phyloP scores from a whole-genome alignment of 2,329 filamentous ascomycete genomes.

The Ustilaginoidea virens region DNA sequence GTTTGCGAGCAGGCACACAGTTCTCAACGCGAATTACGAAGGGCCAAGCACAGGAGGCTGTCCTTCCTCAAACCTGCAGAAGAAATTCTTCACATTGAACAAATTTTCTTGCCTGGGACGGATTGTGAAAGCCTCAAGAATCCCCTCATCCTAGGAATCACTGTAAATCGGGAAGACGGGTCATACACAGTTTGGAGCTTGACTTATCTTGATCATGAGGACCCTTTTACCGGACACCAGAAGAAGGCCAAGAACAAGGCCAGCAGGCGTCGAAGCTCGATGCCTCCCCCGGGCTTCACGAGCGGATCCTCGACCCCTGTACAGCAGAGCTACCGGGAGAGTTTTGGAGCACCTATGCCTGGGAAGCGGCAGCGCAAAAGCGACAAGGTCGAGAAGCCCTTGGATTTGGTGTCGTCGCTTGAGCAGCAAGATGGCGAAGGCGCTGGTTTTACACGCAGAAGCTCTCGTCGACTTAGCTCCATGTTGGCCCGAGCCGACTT shows the following conservation, averaged over 20 bases:
- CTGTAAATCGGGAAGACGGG: constrained; percentile 60
- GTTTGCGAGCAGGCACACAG: constrained; percentile 41
- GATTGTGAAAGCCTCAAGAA: constrained; percentile 21
- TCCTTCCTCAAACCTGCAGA: constrained; percentile 58
- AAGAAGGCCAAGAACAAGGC: constrained; percentile 30
- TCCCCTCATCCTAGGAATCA: constrained; percentile 60
- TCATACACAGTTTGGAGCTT: constrained; percentile 77
- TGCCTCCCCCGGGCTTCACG: constrained; percentile 51
- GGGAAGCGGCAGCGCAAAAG: constrained; percentile 38
- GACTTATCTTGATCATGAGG: constrained; percentile 57
- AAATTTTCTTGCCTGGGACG: constrained; percentile 39
- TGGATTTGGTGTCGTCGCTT: constrained; percentile 55
- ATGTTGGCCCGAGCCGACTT: constrained; percentile 77
- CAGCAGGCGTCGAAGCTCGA: constrained; percentile 42
- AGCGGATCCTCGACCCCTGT: constrained; percentile 67
- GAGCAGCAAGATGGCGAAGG: constrained; percentile 48
- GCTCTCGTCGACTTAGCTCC: constrained; percentile 74
- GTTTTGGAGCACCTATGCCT: constrained; percentile 47
- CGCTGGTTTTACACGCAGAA: constrained; percentile 36
- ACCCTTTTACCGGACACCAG: constrained; percentile 31
- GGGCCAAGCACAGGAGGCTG: constrained; percentile 24
- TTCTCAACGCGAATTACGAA: constrained; percentile 12
- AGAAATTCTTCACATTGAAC: constrained; percentile 70
- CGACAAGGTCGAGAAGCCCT: constrained; percentile 32
- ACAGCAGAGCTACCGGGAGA: constrained; percentile 58